Conservation (phyloP, 2,329 filamentous ascomycete genomes). For the Colletotrichum lindemuthianum region DNA sequence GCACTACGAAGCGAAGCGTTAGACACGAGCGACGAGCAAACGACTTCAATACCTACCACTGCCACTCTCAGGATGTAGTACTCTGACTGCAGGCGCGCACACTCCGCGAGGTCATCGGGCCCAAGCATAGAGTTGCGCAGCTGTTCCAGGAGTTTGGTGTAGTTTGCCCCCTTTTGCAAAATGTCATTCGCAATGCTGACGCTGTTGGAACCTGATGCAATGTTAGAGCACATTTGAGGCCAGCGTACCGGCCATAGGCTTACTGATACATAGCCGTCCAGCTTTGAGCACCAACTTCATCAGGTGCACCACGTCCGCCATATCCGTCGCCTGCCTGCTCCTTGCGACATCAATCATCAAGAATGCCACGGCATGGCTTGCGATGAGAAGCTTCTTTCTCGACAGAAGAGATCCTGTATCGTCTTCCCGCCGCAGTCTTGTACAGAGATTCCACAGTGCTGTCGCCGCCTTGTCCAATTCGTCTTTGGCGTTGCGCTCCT, state of each 20-base stretch:
- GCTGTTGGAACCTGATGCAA: slow-evolving; percentile 58
- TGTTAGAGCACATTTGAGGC: slow-evolving; percentile 20
- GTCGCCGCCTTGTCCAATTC: slow-evolving; percentile 67
- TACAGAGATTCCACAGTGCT: slow-evolving; percentile 74
- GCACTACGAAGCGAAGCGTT: slow-evolving; percentile 57
- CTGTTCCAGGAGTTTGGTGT: slow-evolving; percentile 54
- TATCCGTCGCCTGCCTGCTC: slow-evolving; percentile 38
- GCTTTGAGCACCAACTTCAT: slow-evolving; percentile 76
- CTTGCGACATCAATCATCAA: slow-evolving; percentile 71
- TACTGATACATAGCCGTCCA: slow-evolving; percentile 70
- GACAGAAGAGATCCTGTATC: slow-evolving; percentile 37
- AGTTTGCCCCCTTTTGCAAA: slow-evolving; percentile 72
- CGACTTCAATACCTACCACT: slow-evolving; percentile 61
- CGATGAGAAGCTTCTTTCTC: slow-evolving; percentile 47
- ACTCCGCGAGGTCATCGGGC: slow-evolving; percentile 44
- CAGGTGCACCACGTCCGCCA: slow-evolving; percentile 62
- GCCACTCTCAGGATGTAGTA: slow-evolving; percentile 74
- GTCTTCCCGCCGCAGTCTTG: slow-evolving; percentile 56
- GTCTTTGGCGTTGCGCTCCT: slow-evolving; percentile 3
- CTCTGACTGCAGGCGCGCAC: slow-evolving; percentile 61
- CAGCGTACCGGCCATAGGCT: slow-evolving; percentile 32
- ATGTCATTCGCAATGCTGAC: slow-evolving; percentile 67
- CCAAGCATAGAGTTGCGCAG: slow-evolving; percentile 39
- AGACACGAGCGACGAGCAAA: neutral
- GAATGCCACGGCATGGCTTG: slow-evolving; percentile 69